phyloP scores from a whole-genome alignment of 768 basidiomycete genomes.

The Suillus lakei region DNA sequence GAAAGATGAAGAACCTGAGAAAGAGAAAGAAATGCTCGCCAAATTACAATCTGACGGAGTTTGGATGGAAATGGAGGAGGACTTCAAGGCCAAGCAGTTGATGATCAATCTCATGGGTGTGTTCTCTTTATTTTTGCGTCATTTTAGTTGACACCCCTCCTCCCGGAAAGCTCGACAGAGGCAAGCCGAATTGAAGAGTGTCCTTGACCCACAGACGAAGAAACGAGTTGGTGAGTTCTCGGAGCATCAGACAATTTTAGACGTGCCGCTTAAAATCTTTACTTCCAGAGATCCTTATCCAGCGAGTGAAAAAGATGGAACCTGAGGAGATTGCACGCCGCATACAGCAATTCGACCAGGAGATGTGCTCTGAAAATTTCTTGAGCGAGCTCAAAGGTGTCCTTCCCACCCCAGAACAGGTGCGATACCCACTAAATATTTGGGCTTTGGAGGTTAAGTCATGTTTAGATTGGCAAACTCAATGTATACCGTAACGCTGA shows the following conservation, averaged over 20 bases:
- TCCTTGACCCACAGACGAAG: conserved; percentile 88
- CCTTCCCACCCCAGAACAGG: conserved; percentile 91
- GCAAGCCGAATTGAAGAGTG: conserved; percentile 88
- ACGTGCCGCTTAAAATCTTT: background rate
- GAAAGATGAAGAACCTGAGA: conserved; percentile 66
- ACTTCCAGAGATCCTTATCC: conserved; percentile 84
- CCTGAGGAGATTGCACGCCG: conserved; percentile 86
- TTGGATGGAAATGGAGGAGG: conserved; percentile 96
- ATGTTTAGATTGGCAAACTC: conserved; percentile 76
- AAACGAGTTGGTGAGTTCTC: conserved; percentile 84
- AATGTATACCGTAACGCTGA: conserved; percentile 89
- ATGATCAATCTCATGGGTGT: conserved; percentile 89
- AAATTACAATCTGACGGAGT: conserved; percentile 86
- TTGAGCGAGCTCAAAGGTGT: conserved; percentile 87
- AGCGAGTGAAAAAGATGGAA: conserved; percentile 79
- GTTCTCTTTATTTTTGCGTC: conserved; percentile 11
- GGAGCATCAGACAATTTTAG: background rate
- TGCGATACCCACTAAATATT: conserved; percentile 30
- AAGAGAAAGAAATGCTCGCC: conserved; percentile 80
- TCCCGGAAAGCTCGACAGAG: conserved; percentile 68
- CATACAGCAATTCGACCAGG: conserved; percentile 86
- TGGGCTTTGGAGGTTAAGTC: background rate
- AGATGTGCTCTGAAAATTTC: conserved; percentile 88
- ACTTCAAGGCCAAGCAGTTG: conserved; percentile 95
- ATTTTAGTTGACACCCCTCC: background rate